phyloP scores from a whole-genome alignment of 2,329 filamentous ascomycete genomes.

The Aureobasidium lini region DNA sequence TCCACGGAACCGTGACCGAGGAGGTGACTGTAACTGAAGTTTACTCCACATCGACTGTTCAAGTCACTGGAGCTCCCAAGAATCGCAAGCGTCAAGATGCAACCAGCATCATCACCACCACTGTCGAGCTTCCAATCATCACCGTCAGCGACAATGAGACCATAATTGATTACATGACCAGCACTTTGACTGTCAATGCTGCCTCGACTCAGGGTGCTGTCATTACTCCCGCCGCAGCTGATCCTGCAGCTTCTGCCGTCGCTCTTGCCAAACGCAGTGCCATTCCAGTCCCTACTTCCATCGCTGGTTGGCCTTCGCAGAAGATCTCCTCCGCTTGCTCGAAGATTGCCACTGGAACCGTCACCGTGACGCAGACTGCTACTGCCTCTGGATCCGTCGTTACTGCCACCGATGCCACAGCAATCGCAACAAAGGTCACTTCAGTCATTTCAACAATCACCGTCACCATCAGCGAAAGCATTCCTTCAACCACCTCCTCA shows the following conservation, averaged over 20 bases:
- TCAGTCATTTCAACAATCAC: not conserved
- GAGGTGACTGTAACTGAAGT: not conserved
- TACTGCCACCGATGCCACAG: not conserved
- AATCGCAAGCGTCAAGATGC: not conserved
- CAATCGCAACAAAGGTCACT: not conserved
- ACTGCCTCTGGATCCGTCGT: not conserved
- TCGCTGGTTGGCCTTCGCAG: constrained; percentile 2
- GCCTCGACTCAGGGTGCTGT: constrained; percentile 1
- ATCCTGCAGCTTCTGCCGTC: not conserved
- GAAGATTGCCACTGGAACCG: constrained; percentile 14
- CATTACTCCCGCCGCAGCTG: not conserved
- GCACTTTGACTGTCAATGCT: not conserved
- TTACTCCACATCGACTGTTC: not conserved
- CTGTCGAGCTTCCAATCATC: constrained; percentile 3
- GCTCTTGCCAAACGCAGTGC: constrained; percentile 1
- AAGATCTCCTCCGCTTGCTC: constrained; percentile 16
- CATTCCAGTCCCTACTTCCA: constrained; percentile 6
- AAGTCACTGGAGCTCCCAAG: not conserved
- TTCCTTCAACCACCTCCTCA: not conserved
- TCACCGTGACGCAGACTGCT: not conserved
- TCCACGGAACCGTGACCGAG: not conserved
- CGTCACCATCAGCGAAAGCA: not conserved
- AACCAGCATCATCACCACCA: not conserved
- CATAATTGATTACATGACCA: not conserved
- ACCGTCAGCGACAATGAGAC: constrained; percentile 4